phyloP scores from a whole-genome alignment of 805 yeast genomes.

The Kodamaea leandrae region DNA sequence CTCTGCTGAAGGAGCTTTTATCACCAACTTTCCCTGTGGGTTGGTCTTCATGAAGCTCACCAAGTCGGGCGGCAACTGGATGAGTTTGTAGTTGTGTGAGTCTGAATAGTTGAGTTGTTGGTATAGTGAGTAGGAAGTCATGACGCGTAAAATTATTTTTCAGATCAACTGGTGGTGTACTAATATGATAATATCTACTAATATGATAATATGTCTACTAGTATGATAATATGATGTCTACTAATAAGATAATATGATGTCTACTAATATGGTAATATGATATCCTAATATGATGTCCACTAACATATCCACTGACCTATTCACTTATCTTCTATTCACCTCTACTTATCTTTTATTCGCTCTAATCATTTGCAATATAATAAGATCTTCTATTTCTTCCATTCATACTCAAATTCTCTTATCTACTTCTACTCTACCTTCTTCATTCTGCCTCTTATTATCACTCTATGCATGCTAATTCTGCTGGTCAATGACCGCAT shows the following conservation, averaged over 20 bases:
- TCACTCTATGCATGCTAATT: slow-evolving; percentile 38
- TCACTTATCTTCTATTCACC: neutral
- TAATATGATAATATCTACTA: neutral
- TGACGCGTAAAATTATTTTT: neutral
- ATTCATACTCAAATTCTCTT: too few species aligned
- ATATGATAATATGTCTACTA: too few species aligned
- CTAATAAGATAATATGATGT: too few species aligned
- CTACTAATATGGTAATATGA: too few species aligned
- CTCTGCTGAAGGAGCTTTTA: slow-evolving; percentile 32
- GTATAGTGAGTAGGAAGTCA: slow-evolving; percentile 11
- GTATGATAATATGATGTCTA: too few species aligned
- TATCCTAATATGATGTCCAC: too few species aligned
- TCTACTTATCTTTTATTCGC: too few species aligned
- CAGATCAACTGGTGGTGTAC: neutral
- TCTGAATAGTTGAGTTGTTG: slow-evolving; percentile 20
- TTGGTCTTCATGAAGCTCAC: slow-evolving; percentile 31
- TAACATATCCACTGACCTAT: neutral
- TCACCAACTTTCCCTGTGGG: slow-evolving; percentile 26
- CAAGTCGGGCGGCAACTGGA: slow-evolving; percentile 54
- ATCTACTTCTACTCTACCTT: too few species aligned
- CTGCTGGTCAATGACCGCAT: slow-evolving; percentile 62
- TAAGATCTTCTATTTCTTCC: too few species aligned
- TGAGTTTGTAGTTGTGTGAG: slow-evolving; percentile 41
- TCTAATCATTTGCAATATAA: too few species aligned
- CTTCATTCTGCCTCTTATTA: neutral